Evolutionary conservation across 2,329 filamentous ascomycete species (phyloP).

Genomic region (Epichloe sp.): DNA sequence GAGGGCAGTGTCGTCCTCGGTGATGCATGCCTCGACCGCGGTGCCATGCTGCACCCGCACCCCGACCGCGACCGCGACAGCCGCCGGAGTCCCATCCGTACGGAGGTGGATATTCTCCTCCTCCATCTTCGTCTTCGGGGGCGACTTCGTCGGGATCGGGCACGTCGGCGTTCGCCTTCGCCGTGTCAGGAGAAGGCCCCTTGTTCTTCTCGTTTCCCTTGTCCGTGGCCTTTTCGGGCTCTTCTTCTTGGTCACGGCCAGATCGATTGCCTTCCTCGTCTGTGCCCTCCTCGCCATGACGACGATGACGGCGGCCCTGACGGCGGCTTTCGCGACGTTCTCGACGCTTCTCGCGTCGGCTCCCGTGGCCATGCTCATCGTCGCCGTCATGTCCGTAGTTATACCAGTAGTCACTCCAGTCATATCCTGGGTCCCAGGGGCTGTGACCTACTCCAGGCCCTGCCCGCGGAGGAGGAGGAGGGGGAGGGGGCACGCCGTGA

Average conservation of each 20-base stretch:
- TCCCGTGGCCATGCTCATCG: conserved; percentile 14
- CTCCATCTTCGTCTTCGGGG: conserved; percentile 19
- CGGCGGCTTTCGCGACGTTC: background rate
- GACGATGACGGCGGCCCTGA: conserved; percentile 7
- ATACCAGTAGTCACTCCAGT: conserved; percentile 13
- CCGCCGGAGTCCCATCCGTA: conserved; percentile 9
- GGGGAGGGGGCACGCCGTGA: background rate
- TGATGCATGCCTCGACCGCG: conserved; percentile 13
- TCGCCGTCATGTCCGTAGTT: conserved; percentile 4
- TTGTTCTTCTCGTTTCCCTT: conserved; percentile 23
- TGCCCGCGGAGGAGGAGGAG: too few species aligned
- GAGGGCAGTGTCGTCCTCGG: background rate
- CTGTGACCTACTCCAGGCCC: background rate
- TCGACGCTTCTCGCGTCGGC: conserved; percentile 5
- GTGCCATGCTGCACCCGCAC: conserved; percentile 12
- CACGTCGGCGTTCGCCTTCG: conserved; percentile 11
- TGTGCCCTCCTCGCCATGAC: conserved; percentile 10
- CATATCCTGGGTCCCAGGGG: conserved; percentile 9
- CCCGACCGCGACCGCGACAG: conserved; percentile 7
- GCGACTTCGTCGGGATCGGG: conserved; percentile 14
- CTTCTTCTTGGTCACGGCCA: background rate
- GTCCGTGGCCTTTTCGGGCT: conserved; percentile 13
- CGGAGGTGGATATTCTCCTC: conserved; percentile 11
- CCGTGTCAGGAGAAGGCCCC: conserved; percentile 22
- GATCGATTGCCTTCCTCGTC: background rate